These are phyloP conservation scores for Botryosphaeria dothidea DNA, from an alignment of 2,329 filamentous ascomycete species.

Conservation along the genomic window DNA sequence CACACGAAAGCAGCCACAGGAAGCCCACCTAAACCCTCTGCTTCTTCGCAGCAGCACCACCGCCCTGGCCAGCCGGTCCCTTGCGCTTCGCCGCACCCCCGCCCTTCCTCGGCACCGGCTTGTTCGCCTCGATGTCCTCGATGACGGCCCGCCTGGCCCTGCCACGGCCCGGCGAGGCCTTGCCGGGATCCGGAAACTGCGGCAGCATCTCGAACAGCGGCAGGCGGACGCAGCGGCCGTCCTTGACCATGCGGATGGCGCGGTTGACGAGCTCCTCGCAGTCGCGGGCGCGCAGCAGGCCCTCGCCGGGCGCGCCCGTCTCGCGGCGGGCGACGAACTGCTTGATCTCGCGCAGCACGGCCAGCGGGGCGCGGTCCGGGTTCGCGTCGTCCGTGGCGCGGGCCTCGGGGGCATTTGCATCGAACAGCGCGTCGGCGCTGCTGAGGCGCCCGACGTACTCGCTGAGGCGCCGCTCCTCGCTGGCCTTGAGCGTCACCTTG, in stretches of 20 bases:
- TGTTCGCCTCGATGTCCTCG: background rate
- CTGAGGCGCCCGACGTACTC: slow-evolving; percentile 28
- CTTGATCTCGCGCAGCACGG: slow-evolving; percentile 33
- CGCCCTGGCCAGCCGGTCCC: background rate
- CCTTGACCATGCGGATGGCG: background rate
- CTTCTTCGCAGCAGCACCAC: background rate
- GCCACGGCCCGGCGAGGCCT: background rate
- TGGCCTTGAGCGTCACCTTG: slow-evolving; percentile 36
- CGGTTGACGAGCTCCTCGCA: slow-evolving; percentile 25
- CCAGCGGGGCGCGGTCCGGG: slow-evolving; percentile 35
- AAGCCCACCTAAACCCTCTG: background rate
- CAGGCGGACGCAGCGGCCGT: background rate
- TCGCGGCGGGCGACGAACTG: slow-evolving; percentile 24
- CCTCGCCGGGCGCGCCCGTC: too few relatives aligned
- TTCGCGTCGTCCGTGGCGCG: slow-evolving; percentile 24
- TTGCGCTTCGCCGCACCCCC: background rate
- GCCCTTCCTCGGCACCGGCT: background rate
- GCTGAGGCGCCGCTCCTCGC: slow-evolving; percentile 35
- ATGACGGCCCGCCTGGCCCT: background rate
- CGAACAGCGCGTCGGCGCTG: slow-evolving; percentile 21
- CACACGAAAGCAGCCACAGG: too few relatives aligned
- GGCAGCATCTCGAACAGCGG: slow-evolving; percentile 19
- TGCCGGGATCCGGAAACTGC: background rate
- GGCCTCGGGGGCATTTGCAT: slow-evolving; percentile 23
- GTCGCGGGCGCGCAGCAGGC: slow-evolving; percentile 22